Base-by-base conservation (phyloP, 805 yeast genomes). In the Ogataea allantospora region DNA sequence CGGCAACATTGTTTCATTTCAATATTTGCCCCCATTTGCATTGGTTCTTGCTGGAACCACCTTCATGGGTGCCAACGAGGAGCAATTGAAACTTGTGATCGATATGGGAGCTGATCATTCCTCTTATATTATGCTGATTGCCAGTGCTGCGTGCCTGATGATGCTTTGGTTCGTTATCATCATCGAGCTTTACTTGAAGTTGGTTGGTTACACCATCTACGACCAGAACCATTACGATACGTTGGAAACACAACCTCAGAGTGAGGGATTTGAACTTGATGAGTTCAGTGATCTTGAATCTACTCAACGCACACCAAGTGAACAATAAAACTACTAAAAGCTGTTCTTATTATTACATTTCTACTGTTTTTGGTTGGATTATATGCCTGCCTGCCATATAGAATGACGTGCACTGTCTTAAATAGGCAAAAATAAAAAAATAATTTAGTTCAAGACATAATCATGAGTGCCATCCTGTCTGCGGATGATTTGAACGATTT, bases 61-160 rank as follows among this genome's bases (percentile, higher is more conserved):
- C 45, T 91, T 91, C 58, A 89, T 89, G 96, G 78, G 86, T 18
- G 98, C 98, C 15, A 89, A 75, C 46, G 96, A 89, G 57, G 95
- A 91, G 58, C 96, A 89, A 57, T 67, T 91, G 51, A 62, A 63
- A 7, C 65, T 87, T 42, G 87, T 89, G 2, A 64, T 78, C 36
- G 79, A 78, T 48, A 68, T 85, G 48, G 86, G 88, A 1, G 83
- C 95, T 4, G 96, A 86, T 61, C 93, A 85, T 51, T 78, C 91
- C 33, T 78, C 95, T 0, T 91, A 91, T 60, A 75, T 85, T 24
- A 66, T 91, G 63, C 74, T 82, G 5, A 68, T 83, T 4, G 62
- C 79, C 9, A 76, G 89, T 6, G 85, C 85, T 0, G 89, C 95
- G 1, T 83, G 86, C 51, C 47, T 87, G 47, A 68, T 86, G 2